Evolutionary conservation across 2,329 filamentous ascomycete species (phyloP).

Genomic region (Zalaria obscura): DNA sequence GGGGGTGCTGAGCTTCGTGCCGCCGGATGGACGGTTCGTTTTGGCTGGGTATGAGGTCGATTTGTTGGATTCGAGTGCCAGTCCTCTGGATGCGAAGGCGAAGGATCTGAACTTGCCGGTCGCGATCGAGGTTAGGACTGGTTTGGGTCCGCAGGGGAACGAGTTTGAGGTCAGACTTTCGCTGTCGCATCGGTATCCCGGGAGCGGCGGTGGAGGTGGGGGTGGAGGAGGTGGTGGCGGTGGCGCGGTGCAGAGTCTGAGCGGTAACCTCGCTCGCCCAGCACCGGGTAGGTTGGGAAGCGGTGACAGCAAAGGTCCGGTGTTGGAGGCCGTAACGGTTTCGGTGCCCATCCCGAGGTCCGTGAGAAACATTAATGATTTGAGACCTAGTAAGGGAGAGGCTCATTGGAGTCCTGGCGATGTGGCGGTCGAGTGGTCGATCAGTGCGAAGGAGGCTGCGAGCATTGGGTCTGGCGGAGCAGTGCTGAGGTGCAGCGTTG

Average conservation of each 20-base stretch:
- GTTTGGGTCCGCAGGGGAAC: constrained; percentile 56
- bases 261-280: constrained; percentile 1
- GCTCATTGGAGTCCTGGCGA: constrained; percentile 67
- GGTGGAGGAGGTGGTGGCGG: background rate
- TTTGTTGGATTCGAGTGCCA: constrained; percentile 51
- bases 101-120: constrained; percentile 69
- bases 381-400: constrained; percentile 70
- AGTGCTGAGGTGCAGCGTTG: constrained; percentile 64
- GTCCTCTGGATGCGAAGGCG: constrained; percentile 9
- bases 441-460: constrained; percentile 62
- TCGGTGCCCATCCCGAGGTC: constrained; percentile 64
- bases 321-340: constrained; percentile 62
- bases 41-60: constrained; percentile 92
- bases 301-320: constrained; percentile 18
- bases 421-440: constrained; percentile 64
- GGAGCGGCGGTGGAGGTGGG: constrained; percentile 16
- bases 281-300: constrained; percentile 3
- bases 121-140: constrained; percentile 66
- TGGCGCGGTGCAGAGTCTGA: constrained; percentile 5
- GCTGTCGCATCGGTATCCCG: constrained; percentile 39
- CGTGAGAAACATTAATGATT: constrained; percentile 60
- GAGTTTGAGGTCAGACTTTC: constrained; percentile 82
- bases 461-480: constrained; percentile 25
- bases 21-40: constrained; percentile 86
- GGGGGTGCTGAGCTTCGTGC: constrained; percentile 88